These are phyloP conservation scores for Eugenia klotzschiana DNA, from an alignment of 441 rosid genomes.

Conservation along the genomic window DNA sequence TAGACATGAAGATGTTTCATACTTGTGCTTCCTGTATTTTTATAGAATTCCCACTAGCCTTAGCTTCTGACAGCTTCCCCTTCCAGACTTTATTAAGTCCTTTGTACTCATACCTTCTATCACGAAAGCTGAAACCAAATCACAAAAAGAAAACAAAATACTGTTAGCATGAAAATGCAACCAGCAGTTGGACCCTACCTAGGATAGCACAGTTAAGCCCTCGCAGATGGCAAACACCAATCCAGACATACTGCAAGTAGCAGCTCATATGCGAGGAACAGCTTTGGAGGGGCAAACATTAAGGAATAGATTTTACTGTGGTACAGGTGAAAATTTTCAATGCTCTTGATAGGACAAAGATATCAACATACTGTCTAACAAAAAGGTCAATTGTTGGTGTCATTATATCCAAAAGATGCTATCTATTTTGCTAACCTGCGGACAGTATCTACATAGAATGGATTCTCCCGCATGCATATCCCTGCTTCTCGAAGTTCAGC, in stretches of 20 bases:
- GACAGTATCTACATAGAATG: slow-evolving; percentile 94
- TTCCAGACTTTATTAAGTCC: slow-evolving; percentile 98
- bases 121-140: slow-evolving; percentile 64
- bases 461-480: slow-evolving; percentile 97
- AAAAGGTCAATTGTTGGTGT: not conserved
- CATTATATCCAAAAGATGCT: not conserved
- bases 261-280: not conserved
- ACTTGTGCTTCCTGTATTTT: slow-evolving; percentile 99
- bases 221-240: not conserved
- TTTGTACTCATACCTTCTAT: slow-evolving; percentile 97
- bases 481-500: slow-evolving; percentile 98
- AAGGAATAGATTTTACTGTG: not conserved
- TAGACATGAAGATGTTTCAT: not conserved
- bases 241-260: not conserved
- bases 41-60: slow-evolving; percentile 88
- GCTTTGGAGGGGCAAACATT: not conserved
- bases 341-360: not conserved
- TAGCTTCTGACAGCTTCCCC: slow-evolving; percentile 95
- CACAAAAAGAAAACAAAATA: slow-evolving; percentile 7
- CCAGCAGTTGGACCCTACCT: not conserved
- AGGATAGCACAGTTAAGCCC: not conserved
- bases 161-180: slow-evolving; percentile 3
- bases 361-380: not conserved
- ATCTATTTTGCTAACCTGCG: slow-evolving; percentile 54
- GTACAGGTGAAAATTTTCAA: not conserved